Evolutionary conservation across 345 rosid genomes (phyloP).

Genomic region (Eucalyptus sp.): DNA sequence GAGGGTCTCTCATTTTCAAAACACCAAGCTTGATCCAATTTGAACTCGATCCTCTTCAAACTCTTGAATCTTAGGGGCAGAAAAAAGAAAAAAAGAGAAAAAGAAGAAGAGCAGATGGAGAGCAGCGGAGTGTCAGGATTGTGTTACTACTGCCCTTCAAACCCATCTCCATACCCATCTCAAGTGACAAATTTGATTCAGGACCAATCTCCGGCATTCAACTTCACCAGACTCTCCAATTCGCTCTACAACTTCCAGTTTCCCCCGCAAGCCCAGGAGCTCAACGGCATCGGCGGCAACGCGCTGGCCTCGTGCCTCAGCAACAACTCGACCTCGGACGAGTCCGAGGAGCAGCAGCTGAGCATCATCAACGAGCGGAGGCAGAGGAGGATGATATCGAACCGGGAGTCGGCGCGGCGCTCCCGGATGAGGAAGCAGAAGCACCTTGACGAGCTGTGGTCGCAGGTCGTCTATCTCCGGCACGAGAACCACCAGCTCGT

Average conservation of each 20-base stretch:
- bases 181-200: neutral
- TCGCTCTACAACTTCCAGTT: neutral
- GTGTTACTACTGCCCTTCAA: neutral
- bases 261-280: neutral
- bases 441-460: slow-evolving; percentile 14
- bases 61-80: neutral
- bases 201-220: slow-evolving; percentile 2
- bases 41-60: neutral
- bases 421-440: slow-evolving; percentile 11
- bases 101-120: neutral
- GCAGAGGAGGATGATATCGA: slow-evolving; percentile 11
- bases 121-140: neutral
- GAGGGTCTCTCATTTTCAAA: neutral
- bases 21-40: neutral
- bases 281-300: neutral
- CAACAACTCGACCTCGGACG: slow-evolving; percentile 9
- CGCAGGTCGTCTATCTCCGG: slow-evolving; percentile 9
- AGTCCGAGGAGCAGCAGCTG: slow-evolving; percentile 2
- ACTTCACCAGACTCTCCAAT: neutral
- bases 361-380: slow-evolving; percentile 4
- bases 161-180: neutral
- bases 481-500: slow-evolving; percentile 5
- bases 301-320: neutral
- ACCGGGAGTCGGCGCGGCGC: slow-evolving; percentile 5
- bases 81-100: too few relatives aligned